Conservation (phyloP, 2,329 filamentous ascomycete genomes). For the Berkeleyomyces basicola region DNA sequence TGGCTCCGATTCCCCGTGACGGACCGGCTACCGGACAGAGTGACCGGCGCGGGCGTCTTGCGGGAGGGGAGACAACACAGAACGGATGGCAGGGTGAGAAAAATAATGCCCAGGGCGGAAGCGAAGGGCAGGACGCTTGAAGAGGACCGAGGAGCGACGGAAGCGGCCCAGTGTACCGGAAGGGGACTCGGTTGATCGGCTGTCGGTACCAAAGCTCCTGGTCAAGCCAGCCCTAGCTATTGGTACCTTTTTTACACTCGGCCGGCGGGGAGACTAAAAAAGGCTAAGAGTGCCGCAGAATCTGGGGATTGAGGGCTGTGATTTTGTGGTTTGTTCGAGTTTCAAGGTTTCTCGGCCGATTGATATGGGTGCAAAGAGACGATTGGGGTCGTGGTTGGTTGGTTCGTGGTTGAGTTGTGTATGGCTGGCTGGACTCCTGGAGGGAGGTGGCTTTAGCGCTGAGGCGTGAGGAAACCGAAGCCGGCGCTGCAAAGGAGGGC, state of each 20-base stretch:
- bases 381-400: not conserved
- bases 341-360: conserved; percentile 8
- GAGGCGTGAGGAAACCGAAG: not conserved
- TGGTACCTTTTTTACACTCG: not conserved
- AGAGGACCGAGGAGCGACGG: not conserved
- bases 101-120: not conserved
- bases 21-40: too few relatives aligned
- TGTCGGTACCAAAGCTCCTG: not conserved
- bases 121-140: not conserved
- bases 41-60: not conserved
- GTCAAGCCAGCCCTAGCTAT: not conserved
- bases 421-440: not conserved
- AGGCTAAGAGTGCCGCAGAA: not conserved
- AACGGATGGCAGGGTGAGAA: not conserved
- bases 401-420: not conserved
- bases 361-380: not conserved
- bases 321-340: not conserved
- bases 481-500: not conserved
- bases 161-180: not conserved
- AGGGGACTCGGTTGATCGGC: not conserved
- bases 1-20: not conserved
- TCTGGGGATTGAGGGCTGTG: not conserved
- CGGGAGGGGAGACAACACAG: not conserved
- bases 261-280: not conserved
- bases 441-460: conserved; percentile 3